Evolutionary conservation across 169 alveolate genomes (phyloP), one percentile per base, ranked within the genome.

Genomic region (Plasmodium fragile): DNA sequence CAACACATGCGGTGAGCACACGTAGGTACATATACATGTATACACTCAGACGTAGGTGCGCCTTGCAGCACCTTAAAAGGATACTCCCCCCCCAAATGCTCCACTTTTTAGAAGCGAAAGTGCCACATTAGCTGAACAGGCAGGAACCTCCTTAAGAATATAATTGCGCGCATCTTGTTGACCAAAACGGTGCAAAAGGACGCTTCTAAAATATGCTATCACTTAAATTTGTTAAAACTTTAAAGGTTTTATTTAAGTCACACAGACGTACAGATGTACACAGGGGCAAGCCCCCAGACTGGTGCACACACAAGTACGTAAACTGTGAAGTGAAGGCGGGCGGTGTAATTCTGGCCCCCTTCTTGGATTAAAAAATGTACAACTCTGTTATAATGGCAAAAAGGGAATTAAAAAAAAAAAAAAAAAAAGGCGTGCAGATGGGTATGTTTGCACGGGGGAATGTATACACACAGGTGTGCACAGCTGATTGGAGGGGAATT

Each of bases 391-490:
- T 41, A 78, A 78, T 49, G 55, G 69, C 28, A 30, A 78, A 78
- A 78, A 22, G n/a, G 30, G 28, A 78, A 78, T 41, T 78, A 41
- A 78, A 39, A 78, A 78, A 49, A n/a, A 41, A 78, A 39, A 78
- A 78, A 49, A 41, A 78, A 39, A 78, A 78, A 49, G 10, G 75
- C 36, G 30, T 65, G 16, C 41, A 65, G 30, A 36, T 65, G 36
- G 30, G 36, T 45, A 65, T 25, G 32, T 65, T 65, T 65, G 75
- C 75, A 22, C 36, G 75, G 13, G n/a, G 18, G n/a, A n/a, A 65
- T 13, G 22, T 49, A 49, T 18, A 28, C 36, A 25, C 36, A 65
- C 41, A 65, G 30, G 39, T 22, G 11, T 65, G 16, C 59, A 65
- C 30, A 28, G 30, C n/a, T 65, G 75, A 18, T 4, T 22, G 75